A percentile compares a stretch with the other conserved stretches of the same genome.
phyloP scores from a whole-genome alignment of 345 rosid genomes.

The Adansonia digitata region DNA sequence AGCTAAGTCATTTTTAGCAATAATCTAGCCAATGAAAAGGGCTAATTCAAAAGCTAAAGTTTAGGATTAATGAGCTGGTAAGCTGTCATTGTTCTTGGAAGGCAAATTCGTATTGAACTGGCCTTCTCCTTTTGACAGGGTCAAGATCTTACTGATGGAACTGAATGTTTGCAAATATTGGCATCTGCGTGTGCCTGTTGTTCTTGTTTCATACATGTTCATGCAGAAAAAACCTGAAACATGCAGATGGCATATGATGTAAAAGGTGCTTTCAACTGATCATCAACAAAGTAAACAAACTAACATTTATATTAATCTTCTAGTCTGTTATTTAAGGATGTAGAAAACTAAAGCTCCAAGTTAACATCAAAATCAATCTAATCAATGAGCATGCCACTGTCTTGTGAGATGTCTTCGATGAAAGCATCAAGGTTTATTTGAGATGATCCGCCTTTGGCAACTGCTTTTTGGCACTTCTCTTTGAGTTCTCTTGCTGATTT shows the following conservation, averaged over 20 bases:
- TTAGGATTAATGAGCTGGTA: too few relatives aligned
- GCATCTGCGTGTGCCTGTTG: neutral
- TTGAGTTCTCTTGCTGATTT: conserved; percentile 15
- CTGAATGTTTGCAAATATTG: neutral
- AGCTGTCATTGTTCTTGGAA: neutral
- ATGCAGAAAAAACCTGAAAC: neutral
- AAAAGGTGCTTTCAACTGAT: neutral
- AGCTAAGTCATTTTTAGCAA: too few relatives aligned
- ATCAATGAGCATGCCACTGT: neutral
- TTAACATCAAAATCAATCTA: neutral
- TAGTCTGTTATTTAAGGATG: neutral
- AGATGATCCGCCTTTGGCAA: conserved; percentile 23
- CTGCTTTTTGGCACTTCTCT: conserved; percentile 12
- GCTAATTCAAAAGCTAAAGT: too few relatives aligned
- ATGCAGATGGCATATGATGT: neutral
- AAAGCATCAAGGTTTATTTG: conserved; percentile 9
- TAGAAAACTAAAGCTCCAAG: neutral
- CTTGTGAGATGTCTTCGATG: neutral
- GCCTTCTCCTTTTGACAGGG: neutral
- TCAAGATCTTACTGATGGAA: neutral
- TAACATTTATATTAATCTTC: neutral
- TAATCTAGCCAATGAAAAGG: too few relatives aligned
- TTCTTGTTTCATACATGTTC: neutral
- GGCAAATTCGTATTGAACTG: neutral
- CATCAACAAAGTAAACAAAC: neutral